Conservation (phyloP, 1,139 yeast genomes). For the Taphrina populina region DNA sequence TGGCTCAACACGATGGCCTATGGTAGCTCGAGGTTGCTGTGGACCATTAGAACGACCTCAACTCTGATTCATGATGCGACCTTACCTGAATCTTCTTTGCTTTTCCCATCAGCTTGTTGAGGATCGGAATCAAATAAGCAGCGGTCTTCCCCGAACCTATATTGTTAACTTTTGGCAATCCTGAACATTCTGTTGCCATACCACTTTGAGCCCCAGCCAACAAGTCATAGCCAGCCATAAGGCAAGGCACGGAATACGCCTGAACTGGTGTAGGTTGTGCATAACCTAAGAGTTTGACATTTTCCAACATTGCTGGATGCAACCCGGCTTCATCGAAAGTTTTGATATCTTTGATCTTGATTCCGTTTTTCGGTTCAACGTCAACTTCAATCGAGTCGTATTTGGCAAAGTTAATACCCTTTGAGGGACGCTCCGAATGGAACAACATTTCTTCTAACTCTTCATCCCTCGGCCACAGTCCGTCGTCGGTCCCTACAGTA, state of each 20-base stretch:
- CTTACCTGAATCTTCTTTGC: constrained; percentile 1
- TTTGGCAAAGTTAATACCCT: neutral
- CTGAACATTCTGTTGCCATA: neutral
- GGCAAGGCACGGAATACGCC: constrained; percentile 74
- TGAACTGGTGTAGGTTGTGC: constrained; percentile 85
- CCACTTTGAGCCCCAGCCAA: constrained; percentile 89
- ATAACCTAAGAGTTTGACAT: constrained; percentile 1
- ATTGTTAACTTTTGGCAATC: neutral
- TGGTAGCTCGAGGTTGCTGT: neutral
- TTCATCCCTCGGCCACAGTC: neutral
- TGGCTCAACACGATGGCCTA: constrained; percentile 8
- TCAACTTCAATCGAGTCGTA: neutral
- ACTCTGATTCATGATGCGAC: neutral
- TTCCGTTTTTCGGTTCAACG: neutral
- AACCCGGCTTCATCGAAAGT: neutral
- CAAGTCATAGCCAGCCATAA: constrained; percentile 64
- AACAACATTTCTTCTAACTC: neutral
- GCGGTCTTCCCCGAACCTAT: constrained; percentile 78
- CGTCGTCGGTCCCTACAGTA: neutral
- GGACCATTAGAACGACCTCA: neutral
- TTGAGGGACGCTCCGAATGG: neutral
- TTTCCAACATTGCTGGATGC: constrained; percentile 7
- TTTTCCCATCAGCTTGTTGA: constrained; percentile 52
- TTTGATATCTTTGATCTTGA: neutral
- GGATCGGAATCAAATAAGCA: constrained; percentile 78